These are phyloP conservation scores for Lolium multiflorum DNA, from an alignment of 176 grass and related monocot species.

Conservation along the genomic window DNA sequence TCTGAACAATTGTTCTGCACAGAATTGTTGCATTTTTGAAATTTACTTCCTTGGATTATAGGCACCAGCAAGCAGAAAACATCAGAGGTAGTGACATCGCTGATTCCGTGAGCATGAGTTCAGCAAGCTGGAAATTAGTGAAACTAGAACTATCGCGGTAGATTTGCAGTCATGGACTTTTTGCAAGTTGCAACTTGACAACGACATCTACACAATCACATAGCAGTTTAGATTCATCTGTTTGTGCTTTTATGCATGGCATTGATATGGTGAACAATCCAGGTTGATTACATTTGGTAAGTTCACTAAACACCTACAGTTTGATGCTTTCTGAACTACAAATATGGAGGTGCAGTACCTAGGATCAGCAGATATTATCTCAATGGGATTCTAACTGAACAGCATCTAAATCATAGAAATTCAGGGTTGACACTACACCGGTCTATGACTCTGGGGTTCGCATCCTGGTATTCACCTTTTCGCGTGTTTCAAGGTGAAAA, in stretches of 20 bases:
- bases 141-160: neutral
- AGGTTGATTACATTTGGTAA: neutral
- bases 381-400: neutral
- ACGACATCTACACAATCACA: neutral
- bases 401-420: neutral
- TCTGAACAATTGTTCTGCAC: neutral
- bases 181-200: neutral
- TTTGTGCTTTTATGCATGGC: neutral
- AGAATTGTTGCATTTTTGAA: neutral
- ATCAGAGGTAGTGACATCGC: neutral
- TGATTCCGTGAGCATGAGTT: constrained; percentile 1
- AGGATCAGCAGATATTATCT: neutral
- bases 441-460: neutral
- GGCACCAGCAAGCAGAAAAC: neutral
- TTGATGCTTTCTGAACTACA: neutral
- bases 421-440: neutral
- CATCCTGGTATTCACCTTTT: neutral
- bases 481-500: neutral
- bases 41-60: neutral
- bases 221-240: constrained; percentile 7
- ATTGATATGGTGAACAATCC: neutral
- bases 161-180: neutral
- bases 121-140: neutral
- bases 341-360: neutral
- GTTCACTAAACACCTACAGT: neutral